Evolutionary conservation across 2,329 filamentous ascomycete species (phyloP), one percentile per base, ranked within the genome.

Genomic region (Elsinoe ampelina): DNA sequence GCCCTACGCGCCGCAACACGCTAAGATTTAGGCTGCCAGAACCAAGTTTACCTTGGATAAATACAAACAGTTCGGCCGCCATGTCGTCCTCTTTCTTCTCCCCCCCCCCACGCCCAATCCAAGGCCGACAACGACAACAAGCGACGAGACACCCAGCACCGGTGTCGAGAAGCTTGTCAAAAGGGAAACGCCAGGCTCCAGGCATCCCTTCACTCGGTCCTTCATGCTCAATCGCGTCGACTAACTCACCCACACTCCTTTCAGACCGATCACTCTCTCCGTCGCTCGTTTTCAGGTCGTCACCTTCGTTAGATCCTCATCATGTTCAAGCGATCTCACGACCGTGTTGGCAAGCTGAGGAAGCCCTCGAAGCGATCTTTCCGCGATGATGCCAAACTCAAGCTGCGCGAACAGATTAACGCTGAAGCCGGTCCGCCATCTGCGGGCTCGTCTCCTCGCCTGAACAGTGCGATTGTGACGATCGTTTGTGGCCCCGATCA

Each of bases 281-380:
- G 41, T 41, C 22, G 68, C 71, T 74, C 73, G 60, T 74, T 74
- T 72, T 47, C 57, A 48, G 70, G 66, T 67, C 70, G 65, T 65
- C 66, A 68, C 65, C 71, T 70, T 72, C 72, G 68, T 66, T 63
- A 63, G 65, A 65, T 63, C 67, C 59, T 69, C 76, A 78, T 71
- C 73, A 95, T 95, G 89, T 95, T 95, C 80, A 95, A 90, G 77
- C 89, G 89, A 72, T 91, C 90, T 69, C 91, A 93, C 77, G 86
- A 92, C 73, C 87, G 90, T 69, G 87, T 91, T 73, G 87, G 89
- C 77, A 96, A 95, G 83, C 80, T 86, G 74, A 80, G 83, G 72
- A 91, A 89, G 79, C 80, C 86, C 72, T 69, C 73, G 67, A 89
- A 85, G 79, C 93, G 86, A 80, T 81, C 79, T 64, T 81, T 81